A percentile compares a stretch with the other conserved stretches of the same genome.
These are phyloP conservation scores for Crepidotus variabilis DNA, from an alignment of 768 basidiomycete species.

Conservation along the genomic window DNA sequence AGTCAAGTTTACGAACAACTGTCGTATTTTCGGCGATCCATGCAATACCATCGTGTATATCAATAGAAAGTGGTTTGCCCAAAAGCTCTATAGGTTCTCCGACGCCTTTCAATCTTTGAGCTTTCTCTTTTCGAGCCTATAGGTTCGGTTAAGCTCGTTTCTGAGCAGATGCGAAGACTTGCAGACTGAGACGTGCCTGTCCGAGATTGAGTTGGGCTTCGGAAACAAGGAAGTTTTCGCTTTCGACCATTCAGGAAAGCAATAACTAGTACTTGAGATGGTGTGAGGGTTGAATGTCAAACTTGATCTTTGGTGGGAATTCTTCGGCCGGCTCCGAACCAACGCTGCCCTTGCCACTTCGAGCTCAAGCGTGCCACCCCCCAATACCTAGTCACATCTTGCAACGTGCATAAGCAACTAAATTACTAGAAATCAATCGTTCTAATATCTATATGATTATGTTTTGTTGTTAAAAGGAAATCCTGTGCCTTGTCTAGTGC, in stretches of 20 bases:
- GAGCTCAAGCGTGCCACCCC: too few species aligned
- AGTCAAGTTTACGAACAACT: slow-evolving; percentile 65
- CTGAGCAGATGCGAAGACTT: slow-evolving; percentile 5
- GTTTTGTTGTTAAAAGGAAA: too few species aligned
- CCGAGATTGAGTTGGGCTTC: slow-evolving; percentile 67
- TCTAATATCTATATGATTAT: too few species aligned
- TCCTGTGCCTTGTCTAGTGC: too few species aligned
- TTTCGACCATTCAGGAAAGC: neutral
- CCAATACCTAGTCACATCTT: too few species aligned
- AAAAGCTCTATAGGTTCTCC: slow-evolving; percentile 77
- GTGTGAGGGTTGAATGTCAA: too few species aligned
- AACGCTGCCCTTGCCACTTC: too few species aligned
- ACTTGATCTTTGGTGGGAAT: too few species aligned
- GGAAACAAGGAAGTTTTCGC: slow-evolving; percentile 60
- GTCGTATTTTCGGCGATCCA: slow-evolving; percentile 91
- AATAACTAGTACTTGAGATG: too few species aligned
- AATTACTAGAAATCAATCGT: too few species aligned
- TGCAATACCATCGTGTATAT: slow-evolving; percentile 58
- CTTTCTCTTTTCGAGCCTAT: slow-evolving; percentile 71
- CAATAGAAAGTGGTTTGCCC: slow-evolving; percentile 71
- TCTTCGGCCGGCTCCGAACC: too few species aligned
- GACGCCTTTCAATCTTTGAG: slow-evolving; percentile 62
- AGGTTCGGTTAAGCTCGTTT: slow-evolving; percentile 4
- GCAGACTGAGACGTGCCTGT: slow-evolving; percentile 37
- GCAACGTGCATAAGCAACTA: too few species aligned